Conservation (phyloP, 257 asterid species). For the Solanum chmielewskii region DNA sequence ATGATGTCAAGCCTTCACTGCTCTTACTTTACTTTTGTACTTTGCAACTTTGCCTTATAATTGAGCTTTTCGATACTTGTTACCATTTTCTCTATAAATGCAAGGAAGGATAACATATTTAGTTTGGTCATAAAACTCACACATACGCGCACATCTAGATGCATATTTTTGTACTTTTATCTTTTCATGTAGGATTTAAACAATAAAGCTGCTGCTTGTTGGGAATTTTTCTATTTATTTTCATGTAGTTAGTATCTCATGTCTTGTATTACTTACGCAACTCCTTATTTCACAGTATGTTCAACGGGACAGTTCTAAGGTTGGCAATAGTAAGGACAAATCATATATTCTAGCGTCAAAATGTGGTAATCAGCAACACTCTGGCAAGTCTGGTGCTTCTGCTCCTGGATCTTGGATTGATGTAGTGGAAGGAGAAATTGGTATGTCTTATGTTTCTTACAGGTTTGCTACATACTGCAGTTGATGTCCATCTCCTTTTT, state of each 20-base stretch:
- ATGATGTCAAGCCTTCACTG: background rate
- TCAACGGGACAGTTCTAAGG: slow-evolving; percentile 47
- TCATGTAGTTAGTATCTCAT: background rate
- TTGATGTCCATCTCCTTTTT: background rate
- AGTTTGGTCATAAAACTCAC: background rate
- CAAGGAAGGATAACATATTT: background rate
- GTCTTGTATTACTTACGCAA: background rate
- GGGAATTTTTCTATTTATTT: background rate
- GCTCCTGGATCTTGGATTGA: slow-evolving; percentile 12
- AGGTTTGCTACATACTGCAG: background rate
- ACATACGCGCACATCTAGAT: background rate
- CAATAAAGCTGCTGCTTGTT: background rate
- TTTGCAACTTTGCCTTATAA: background rate
- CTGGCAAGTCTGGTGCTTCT: slow-evolving; percentile 29
- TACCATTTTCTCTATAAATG: background rate
- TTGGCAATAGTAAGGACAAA: slow-evolving; percentile 42
- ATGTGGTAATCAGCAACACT: slow-evolving; percentile 37
- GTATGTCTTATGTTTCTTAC: slow-evolving; percentile 13
- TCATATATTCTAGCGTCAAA: slow-evolving; percentile 29
- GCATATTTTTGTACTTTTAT: background rate
- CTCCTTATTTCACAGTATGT: slow-evolving; percentile 45
- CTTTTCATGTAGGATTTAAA: background rate
- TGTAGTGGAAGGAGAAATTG: slow-evolving; percentile 38
- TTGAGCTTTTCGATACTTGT: background rate
- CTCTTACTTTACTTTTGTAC: background rate